Evolutionary conservation across 768 basidiomycete genomes (phyloP), one percentile per base, ranked within the genome.

Genomic region (Amanita molliuscula): DNA sequence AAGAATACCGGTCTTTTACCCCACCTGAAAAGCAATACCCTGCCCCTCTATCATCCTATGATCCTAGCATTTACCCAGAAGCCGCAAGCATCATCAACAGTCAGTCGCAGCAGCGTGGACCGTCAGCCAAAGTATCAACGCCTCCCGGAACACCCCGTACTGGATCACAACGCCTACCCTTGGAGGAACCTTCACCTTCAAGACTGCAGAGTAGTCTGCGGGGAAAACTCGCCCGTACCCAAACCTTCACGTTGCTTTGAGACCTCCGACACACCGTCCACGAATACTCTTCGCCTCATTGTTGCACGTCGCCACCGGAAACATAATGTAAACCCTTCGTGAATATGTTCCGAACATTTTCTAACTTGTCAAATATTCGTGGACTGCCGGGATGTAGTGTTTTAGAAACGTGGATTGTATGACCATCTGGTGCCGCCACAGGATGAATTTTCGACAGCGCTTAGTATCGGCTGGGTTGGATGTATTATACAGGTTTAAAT

Each of bases 51-150:
- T 61, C 64, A 11, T 52, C 63, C 4, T 70, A 71, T 41, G 60
- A 70, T 33, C 68, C 67, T 0, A 42, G 55, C 11, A 11, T 68
- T 6, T 69, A 70, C 61, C 68, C 68, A 0, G 65, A 70, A 23
- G 68, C 67, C 0, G 63, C 62, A 25, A 54, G 52, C 11, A 57
- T 64, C 4, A 68, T 67, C 25, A 55, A 57, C 40, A 54, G 57
- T 2, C 61, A 60, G 36, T 56, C 52, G 6, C 57, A 57, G 35
- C 44, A 49, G 1, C 56, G 58, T 29, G 54, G 54, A 18, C 57
- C 56, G 47, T 53, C 51, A 18, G 23, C 26, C 23, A 20, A 47
- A 5, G 34, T 15, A 5, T 20, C 35, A 26, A 47, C 36, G 6
- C 36, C 34, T 11, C 46, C 46, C 9, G 36, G 34, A 13, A 36